phyloP scores from a whole-genome alignment of 176 grass and related monocot species.

The Luzula sylvatica region DNA sequence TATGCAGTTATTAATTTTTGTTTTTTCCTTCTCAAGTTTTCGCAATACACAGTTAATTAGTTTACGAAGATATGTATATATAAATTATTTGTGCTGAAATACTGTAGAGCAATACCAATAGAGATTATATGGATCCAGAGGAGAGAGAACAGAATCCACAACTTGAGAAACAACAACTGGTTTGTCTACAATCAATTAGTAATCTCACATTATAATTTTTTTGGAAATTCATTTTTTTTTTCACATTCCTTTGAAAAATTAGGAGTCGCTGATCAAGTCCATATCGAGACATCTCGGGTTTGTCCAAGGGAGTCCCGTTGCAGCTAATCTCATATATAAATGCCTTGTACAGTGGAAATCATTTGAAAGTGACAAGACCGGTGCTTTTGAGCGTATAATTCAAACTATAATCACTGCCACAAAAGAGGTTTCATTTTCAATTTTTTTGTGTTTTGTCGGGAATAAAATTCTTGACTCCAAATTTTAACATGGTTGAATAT shows the following conservation, averaged over 20 bases:
- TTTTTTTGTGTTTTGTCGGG: neutral
- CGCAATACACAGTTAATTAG: neutral
- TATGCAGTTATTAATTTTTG: neutral
- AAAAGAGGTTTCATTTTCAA: constrained; percentile 39
- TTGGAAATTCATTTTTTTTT: constrained; percentile 14
- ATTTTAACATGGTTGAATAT: constrained; percentile 11
- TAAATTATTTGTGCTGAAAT: neutral
- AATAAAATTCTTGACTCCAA: neutral
- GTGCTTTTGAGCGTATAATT: constrained; percentile 49
- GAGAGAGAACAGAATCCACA: constrained; percentile 61
- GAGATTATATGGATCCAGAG: constrained; percentile 53
- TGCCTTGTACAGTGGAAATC: constrained; percentile 63
- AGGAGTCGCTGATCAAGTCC: constrained; percentile 47
- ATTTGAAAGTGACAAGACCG: constrained; percentile 67
- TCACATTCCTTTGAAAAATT: constrained; percentile 34
- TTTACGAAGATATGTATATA: neutral
- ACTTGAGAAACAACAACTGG: constrained; percentile 72
- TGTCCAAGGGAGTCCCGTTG: constrained; percentile 45
- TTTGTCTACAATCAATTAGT: constrained; percentile 3
- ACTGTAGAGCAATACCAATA: constrained; percentile 6
- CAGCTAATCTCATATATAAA: constrained; percentile 64
- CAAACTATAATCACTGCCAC: constrained; percentile 49
- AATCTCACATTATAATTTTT: constrained; percentile 10
- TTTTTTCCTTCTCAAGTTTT: neutral
- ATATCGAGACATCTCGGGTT: constrained; percentile 64